Evolutionary conservation across 495 filamentous ascomycete species (phyloP).

Genomic region (Penicillium pancosmium): DNA sequence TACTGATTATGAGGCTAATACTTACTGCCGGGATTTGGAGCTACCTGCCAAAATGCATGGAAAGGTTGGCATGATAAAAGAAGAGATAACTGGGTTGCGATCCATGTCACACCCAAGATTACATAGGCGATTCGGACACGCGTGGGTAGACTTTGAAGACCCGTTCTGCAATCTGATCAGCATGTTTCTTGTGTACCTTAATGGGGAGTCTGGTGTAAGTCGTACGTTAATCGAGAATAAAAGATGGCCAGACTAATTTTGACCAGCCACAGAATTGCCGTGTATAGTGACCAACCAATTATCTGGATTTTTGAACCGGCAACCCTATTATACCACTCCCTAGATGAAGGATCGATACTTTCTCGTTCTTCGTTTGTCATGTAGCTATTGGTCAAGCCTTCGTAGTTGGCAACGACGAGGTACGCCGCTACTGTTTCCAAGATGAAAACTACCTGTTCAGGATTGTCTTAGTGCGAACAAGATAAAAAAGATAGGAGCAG

Average conservation of each 20-base stretch:
- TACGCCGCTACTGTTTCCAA: constrained; percentile 40
- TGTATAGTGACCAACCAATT: constrained; percentile 55
- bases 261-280: constrained; percentile 52
- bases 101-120: constrained; percentile 46
- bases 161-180: constrained; percentile 33
- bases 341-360: constrained; percentile 37
- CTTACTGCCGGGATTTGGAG: constrained; percentile 53
- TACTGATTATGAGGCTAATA: constrained; percentile 4
- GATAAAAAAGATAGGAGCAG: too few species aligned
- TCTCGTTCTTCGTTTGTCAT: constrained; percentile 51
- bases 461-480: neutral
- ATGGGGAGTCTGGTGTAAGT: neutral
- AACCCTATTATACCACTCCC: constrained; percentile 46
- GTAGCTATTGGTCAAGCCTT: constrained; percentile 52
- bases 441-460: constrained; percentile 29
- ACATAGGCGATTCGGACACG: constrained; percentile 50
- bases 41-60: constrained; percentile 53
- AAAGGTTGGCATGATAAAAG: constrained; percentile 51
- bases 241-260: constrained; percentile 55
- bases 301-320: constrained; percentile 55
- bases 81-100: constrained; percentile 48
- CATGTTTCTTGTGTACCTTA: neutral
- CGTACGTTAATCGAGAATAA: constrained; percentile 56
- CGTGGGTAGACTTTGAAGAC: constrained; percentile 39
- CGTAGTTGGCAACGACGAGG: constrained; percentile 39